Evolutionary conservation across 352 stramenopile species (phyloP), one percentile per base, ranked within the genome.

Genomic region (Peronospora belbahrii): DNA sequence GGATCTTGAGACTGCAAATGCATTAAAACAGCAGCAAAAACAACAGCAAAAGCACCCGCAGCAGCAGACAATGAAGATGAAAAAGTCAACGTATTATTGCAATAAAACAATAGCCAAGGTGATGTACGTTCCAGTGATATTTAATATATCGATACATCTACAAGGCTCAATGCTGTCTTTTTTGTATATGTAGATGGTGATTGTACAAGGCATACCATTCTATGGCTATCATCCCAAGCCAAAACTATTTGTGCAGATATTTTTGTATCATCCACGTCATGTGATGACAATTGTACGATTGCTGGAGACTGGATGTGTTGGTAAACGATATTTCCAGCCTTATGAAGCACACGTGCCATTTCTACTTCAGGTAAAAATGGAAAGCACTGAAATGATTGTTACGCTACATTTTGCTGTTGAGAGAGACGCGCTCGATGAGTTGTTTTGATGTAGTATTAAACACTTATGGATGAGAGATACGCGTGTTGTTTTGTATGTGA

Each of bases 331-430:
- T 2, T 95, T 96, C 35, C 85, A 96, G 54, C 73, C 83, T 6
- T 96, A 85, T 51, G 87, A 96, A 47, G 76, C 84, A 1, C 87
- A 96, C 46, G 74, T 96, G 8, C 83, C 83, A 19, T 96, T 94
- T 46, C 42, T 95, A 5, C 53, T 96, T 17, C 87, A 94, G 64
- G 77, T 88, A 39, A n/a, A n/a, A n/a, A n/a, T n/a, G n/a, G n/a
- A n/a, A n/a, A n/a, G n/a, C n/a, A n/a, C n/a, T n/a, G n/a, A n/a
- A n/a, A 15, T 56, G 32, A 33, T 9, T 25, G 22, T 2, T 40
- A n/a, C 6, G 2, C 10, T 14, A 9, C 13, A 42, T 24, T 18
- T 40, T 17, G 6, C 7, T 27, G 23, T 33, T 14, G 13, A 33
- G 1, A 15, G 11, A 32, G 27, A 17, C 7, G n/a, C n/a, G n/a